These are phyloP conservation scores for Fusarium sp. DNA, from an alignment of 2,329 filamentous ascomycete genomes.

Conservation along the genomic window DNA sequence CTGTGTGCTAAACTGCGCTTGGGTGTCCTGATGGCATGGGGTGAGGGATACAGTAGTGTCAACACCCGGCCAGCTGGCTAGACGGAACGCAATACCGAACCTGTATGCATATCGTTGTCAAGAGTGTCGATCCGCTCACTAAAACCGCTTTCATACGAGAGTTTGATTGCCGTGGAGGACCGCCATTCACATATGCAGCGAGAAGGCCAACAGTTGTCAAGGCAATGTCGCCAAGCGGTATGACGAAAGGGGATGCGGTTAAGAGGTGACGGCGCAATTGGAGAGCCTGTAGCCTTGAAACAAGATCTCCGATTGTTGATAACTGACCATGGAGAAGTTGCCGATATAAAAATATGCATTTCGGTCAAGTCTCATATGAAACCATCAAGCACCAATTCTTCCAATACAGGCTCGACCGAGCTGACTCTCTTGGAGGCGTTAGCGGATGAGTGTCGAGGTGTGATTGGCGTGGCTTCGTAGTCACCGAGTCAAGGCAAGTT, in stretches of 20 bases:
- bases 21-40: slow-evolving; percentile 30
- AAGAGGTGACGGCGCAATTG: background rate
- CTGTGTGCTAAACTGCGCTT: slow-evolving; percentile 22
- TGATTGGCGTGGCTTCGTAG: slow-evolving; percentile 34
- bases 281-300: background rate
- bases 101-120: slow-evolving; percentile 9
- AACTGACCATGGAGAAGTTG: background rate
- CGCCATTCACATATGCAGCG: slow-evolving; percentile 11
- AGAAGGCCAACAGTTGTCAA: slow-evolving; percentile 16
- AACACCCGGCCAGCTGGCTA: slow-evolving; percentile 23
- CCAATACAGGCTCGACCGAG: background rate
- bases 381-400: background rate
- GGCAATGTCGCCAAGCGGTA: slow-evolving; percentile 5
- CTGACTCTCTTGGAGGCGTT: slow-evolving; percentile 17
- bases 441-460: slow-evolving; percentile 1
- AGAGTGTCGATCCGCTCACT: slow-evolving; percentile 24
- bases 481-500: slow-evolving; percentile 37
- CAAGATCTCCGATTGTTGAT: background rate
- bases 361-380: background rate
- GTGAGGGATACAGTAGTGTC: slow-evolving; percentile 17
- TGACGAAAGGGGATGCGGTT: background rate
- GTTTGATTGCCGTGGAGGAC: slow-evolving; percentile 35
- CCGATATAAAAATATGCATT: background rate
- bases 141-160: slow-evolving; percentile 14
- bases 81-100: slow-evolving; percentile 38